Evolutionary conservation across 176 grass and related monocot species (phyloP).

Genomic region (Carex myosuroides): DNA sequence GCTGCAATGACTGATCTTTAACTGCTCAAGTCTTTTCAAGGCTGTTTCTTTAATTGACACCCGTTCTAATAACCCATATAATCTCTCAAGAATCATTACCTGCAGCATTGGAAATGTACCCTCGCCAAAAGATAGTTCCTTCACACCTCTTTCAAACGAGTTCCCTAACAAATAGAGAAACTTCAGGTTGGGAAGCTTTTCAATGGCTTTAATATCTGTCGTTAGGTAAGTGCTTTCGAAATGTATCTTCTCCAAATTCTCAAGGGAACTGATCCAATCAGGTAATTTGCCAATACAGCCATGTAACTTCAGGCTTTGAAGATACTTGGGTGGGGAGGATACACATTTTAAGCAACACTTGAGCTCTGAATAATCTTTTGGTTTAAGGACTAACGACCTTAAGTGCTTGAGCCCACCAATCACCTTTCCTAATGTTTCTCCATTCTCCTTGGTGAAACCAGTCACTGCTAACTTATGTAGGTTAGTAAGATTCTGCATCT

Average conservation of each 20-base stretch:
- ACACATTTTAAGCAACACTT: background rate
- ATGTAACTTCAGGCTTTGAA: background rate
- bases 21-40: background rate
- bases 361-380: background rate
- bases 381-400: background rate
- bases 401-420: background rate
- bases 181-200: background rate
- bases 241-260: slow-evolving; percentile 18
- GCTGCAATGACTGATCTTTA: background rate
- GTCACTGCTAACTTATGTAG: background rate
- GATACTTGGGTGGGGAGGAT: background rate
- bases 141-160: no score
- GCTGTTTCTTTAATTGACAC: background rate
- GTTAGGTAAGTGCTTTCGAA: background rate
- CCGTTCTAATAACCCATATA: background rate
- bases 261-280: background rate
- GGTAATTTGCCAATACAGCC: background rate
- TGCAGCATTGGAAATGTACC: background rate
- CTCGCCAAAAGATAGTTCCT: background rate
- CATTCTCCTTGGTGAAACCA: background rate
- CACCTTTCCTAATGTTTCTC: background rate
- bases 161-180: background rate
- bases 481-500: background rate
- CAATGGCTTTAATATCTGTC: background rate
- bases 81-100: background rate